Evolutionary conservation across 2,329 filamentous ascomycete genomes (phyloP), one percentile per base, ranked within the genome.

Genomic region (Penicillium vulpinum): DNA sequence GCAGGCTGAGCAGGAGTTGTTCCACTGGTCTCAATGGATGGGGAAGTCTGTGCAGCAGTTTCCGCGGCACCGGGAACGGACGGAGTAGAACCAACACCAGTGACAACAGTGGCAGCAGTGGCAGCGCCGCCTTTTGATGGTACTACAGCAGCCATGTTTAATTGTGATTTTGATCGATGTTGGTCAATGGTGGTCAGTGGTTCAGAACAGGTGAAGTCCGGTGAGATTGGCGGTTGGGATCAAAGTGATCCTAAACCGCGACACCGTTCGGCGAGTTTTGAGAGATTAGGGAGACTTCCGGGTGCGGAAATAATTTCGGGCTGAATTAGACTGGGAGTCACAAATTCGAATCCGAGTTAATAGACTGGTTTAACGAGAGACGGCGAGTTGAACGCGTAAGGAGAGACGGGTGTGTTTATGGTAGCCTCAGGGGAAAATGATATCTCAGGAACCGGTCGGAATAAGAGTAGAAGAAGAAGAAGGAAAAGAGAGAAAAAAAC

Each of bases 341-440:
- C 39, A 26, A 55, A 21, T 28, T 46, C 41, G 28, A 54, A 50
- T 54, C 51, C 45, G 18, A 61, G 49, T 46, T 33, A 33, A 46
- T 33, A 29, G 47, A 46, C 40, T 54, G 22, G 22, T 50, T 50
- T 41, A 62, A 58, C 44, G 61, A 63, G 36, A 60, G 61, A 59
- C 50, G 55, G 46, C 53, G 45, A 16, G 36, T 51, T 51, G 38
- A 43, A 55, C 54, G 60, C 54, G 61, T 56, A 55, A 41, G 47
- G 43, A 56, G 51, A 54, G 51, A 51, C 24, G 41, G 35, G 36
- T 15, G 10, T 33, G 13, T 21, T 50, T 51, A 48, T 43, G 41
- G 36, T 33, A 41, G 39, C 35, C 54, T 66, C 62, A 65, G 61
- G 59, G 55, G 61, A 53, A 51, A 45, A 35, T 16, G 45, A 45